Conservation (phyloP, 2,329 filamentous ascomycete genomes). For the Apiospora pterosperma region DNA sequence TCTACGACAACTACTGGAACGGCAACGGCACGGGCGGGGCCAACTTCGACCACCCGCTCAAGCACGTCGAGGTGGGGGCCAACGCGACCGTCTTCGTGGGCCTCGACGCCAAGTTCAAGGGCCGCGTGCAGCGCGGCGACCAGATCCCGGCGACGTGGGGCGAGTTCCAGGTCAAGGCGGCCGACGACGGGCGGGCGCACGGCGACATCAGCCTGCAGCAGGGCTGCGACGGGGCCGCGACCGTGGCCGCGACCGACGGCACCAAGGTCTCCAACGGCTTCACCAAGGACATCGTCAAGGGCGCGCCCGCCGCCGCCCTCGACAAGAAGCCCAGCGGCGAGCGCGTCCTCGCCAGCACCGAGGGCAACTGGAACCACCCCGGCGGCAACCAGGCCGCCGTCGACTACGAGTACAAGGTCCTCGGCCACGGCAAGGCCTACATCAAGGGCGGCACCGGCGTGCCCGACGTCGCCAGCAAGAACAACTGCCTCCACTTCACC, state of each 20-base stretch:
- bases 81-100: slow-evolving; percentile 27
- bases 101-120: slow-evolving; percentile 31
- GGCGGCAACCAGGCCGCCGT: slow-evolving; percentile 31
- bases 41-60: slow-evolving; percentile 36
- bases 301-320: slow-evolving; percentile 29
- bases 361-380: slow-evolving; percentile 34
- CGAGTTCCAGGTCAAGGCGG: slow-evolving; percentile 35
- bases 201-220: slow-evolving; percentile 35
- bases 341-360: slow-evolving; percentile 29
- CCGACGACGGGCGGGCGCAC: slow-evolving; percentile 31
- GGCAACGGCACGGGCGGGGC: slow-evolving; percentile 34
- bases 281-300: slow-evolving; percentile 26
- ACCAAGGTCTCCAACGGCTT: slow-evolving; percentile 28
- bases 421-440: slow-evolving; percentile 30
- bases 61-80: slow-evolving; percentile 28
- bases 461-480: slow-evolving; percentile 30
- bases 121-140: slow-evolving; percentile 36
- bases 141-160: slow-evolving; percentile 34
- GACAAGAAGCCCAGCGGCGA: slow-evolving; percentile 29
- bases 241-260: slow-evolving; percentile 33
- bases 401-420: slow-evolving; percentile 27
- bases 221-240: slow-evolving; percentile 35
- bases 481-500: slow-evolving; percentile 26
- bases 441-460: slow-evolving; percentile 31
- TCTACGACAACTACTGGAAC: slow-evolving; percentile 40